Evolutionary conservation across 345 rosid species (phyloP), one percentile per base, ranked within the genome.

Genomic region (Euphorbia tirucalli): DNA sequence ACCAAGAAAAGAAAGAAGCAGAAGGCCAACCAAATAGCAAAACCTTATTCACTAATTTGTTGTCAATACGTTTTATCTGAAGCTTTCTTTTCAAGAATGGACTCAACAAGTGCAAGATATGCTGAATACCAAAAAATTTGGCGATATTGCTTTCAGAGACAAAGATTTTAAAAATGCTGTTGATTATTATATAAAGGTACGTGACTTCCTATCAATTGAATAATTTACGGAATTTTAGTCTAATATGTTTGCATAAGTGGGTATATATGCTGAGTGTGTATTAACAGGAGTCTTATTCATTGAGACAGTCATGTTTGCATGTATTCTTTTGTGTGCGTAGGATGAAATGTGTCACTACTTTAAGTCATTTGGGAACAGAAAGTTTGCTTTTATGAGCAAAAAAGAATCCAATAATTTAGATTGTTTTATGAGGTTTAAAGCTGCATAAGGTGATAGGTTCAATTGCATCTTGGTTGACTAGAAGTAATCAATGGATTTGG

Each of bases 51-150:
- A 71, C 77, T 76, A 52, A 71, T 56, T 65, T 72, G 63, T 68
- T 66, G 52, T 27, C 37, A 60, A 30, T 62, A 19, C 61, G 61
- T 73, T 43, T 22, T 66, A 55, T 58, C 32, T 80, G 78, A 78
- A 92, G 96, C 87, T 94, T 32, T 94, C 97, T 9, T 94, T 94
- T 80, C 99, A 94, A 85, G 97, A 92, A 76, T 94, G 97, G 97
- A 94, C 99, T 3, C 95, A 94, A 65, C 96, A 92, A 85, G 97
- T 94, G 75, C 98, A 94, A 76, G 98, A 94, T 73, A 92, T 92
- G 90, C 71, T 94, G 78, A 92, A 90, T 41, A 92, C 92, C n/a
- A 94, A 94, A 73, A 94, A 94, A 83, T 83, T 86, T 39, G 97
- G 98, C 31, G 98, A 94, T 68, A 85, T 88, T 76, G 97, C 97